Percentiles rank a stretch among this genome's conserved stretches.
Conservation (phyloP, 371 early-diverging fungal species). For the Funneliformis caledonium region DNA sequence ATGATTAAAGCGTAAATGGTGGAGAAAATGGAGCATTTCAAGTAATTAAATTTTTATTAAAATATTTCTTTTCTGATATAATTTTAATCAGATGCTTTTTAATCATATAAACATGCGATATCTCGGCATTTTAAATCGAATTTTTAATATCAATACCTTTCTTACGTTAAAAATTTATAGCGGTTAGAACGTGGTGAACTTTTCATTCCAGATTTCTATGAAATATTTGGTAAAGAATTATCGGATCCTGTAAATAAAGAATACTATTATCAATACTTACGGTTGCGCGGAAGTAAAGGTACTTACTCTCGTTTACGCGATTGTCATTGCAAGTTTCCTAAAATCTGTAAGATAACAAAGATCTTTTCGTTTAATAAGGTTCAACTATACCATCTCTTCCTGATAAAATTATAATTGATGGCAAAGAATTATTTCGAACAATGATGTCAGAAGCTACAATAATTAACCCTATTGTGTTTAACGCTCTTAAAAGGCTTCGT, state of each 20-base stretch:
- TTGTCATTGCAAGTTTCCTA: slow-evolving; percentile 36
- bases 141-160: neutral
- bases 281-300: slow-evolving; percentile 54
- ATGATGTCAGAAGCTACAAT: slow-evolving; percentile 74
- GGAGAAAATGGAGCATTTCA: slow-evolving; percentile 72
- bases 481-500: slow-evolving; percentile 61
- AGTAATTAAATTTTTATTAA: slow-evolving; percentile 42
- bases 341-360: neutral
- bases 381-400: slow-evolving; percentile 43
- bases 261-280: slow-evolving; percentile 56
- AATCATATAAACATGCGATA: too few relatives aligned
- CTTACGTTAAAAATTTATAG: slow-evolving; percentile 47
- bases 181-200: slow-evolving; percentile 78
- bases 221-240: slow-evolving; percentile 66
- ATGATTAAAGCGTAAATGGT: slow-evolving; percentile 51
- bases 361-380: slow-evolving; percentile 35
- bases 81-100: neutral
- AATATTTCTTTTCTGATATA: neutral
- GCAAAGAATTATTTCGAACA: slow-evolving; percentile 63
- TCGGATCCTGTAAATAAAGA: slow-evolving; percentile 62
- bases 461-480: slow-evolving; percentile 58
- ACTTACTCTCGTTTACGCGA: slow-evolving; percentile 41
- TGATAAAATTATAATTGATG: slow-evolving; percentile 58
- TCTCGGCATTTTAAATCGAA: neutral
- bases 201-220: slow-evolving; percentile 63